A percentile compares a stretch with the other conserved stretches of the same genome.
Evolutionary conservation across 805 yeast genomes (phyloP).

Genomic region (Candida succiphila): DNA sequence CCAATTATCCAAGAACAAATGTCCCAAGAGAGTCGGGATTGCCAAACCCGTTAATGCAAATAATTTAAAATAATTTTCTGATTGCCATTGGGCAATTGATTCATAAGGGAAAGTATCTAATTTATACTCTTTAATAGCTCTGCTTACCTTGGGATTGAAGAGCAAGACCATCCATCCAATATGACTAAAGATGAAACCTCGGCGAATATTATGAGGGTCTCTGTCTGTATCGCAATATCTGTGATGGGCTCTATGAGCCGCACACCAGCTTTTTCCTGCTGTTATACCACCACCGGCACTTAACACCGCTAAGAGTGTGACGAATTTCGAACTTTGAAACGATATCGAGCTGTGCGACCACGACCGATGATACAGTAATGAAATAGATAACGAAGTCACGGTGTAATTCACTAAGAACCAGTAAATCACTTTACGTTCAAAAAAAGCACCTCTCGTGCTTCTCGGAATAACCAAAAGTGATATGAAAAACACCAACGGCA

Average conservation of each 20-base stretch:
- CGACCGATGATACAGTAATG: conserved; percentile 77
- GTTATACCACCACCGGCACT: conserved; percentile 75
- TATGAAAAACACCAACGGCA: conserved; percentile 24
- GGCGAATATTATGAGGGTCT: conserved; percentile 80
- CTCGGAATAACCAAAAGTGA: conserved; percentile 33
- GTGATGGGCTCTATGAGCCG: conserved; percentile 84
- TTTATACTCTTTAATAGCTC: conserved; percentile 29
- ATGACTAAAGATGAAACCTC: conserved; percentile 77
- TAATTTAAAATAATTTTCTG: conserved; percentile 53
- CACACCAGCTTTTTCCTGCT: conserved; percentile 68
- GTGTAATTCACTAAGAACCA: conserved; percentile 47
- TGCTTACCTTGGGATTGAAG: conserved; percentile 46
- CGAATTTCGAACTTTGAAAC: conserved; percentile 32
- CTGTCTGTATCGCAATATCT: conserved; percentile 78
- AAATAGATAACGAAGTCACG: conserved; percentile 59
- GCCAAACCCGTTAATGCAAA: conserved; percentile 36
- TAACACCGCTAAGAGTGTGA: conserved; percentile 40
- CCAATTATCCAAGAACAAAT: conserved; percentile 63
- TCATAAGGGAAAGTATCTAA: conserved; percentile 57
- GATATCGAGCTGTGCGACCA: conserved; percentile 55
- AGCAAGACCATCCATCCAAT: conserved; percentile 78
- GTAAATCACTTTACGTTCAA: too few species aligned
- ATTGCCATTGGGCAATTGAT: conserved; percentile 55
- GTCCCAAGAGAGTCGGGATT: conserved; percentile 58
- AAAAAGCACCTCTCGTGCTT: too few species aligned